Evolutionary conservation across 768 basidiomycete species (phyloP).

Genomic region (Leccinum incarnatum): DNA sequence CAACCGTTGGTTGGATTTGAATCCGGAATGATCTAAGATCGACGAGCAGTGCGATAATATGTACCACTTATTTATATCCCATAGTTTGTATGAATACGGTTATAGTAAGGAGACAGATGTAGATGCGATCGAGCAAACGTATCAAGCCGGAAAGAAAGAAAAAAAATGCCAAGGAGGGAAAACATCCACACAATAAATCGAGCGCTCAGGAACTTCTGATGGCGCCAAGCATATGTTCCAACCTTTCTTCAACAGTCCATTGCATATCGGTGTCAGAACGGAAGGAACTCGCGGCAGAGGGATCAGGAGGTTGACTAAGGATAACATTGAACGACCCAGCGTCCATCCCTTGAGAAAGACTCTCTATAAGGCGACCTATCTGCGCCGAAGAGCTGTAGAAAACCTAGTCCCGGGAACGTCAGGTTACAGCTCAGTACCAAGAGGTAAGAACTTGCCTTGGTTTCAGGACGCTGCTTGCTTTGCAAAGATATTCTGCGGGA

Average conservation of each 20-base stretch:
- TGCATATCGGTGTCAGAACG: constrained; percentile 60
- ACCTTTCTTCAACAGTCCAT: constrained; percentile 73
- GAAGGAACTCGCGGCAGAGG: constrained; percentile 60
- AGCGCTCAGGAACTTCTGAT: constrained; percentile 32
- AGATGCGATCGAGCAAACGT: constrained; percentile 13
- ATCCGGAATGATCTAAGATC: constrained; percentile 34
- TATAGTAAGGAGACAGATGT: constrained; percentile 25
- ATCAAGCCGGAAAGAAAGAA: constrained; percentile 12
- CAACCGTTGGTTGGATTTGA: constrained; percentile 72
- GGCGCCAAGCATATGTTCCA: constrained; percentile 65
- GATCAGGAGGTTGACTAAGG: constrained; percentile 43
- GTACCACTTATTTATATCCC: constrained; percentile 31
- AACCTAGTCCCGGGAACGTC: constrained; percentile 21
- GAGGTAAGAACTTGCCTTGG: constrained; percentile 56
- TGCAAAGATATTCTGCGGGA: constrained; percentile 57
- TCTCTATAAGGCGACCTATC: constrained; percentile 82
- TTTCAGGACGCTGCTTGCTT: constrained; percentile 69
- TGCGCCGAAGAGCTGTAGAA: constrained; percentile 59
- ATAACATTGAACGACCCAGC: constrained; percentile 80
- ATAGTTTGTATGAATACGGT: constrained; percentile 33
- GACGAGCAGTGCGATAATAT: constrained; percentile 16
- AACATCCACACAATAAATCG: constrained; percentile 25
- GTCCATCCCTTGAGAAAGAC: constrained; percentile 77
- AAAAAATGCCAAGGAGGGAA: constrained; percentile 4
- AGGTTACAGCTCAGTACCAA: constrained; percentile 4